Conservation (phyloP, 208 protist species). For the Porcisia hertigi region DNA sequence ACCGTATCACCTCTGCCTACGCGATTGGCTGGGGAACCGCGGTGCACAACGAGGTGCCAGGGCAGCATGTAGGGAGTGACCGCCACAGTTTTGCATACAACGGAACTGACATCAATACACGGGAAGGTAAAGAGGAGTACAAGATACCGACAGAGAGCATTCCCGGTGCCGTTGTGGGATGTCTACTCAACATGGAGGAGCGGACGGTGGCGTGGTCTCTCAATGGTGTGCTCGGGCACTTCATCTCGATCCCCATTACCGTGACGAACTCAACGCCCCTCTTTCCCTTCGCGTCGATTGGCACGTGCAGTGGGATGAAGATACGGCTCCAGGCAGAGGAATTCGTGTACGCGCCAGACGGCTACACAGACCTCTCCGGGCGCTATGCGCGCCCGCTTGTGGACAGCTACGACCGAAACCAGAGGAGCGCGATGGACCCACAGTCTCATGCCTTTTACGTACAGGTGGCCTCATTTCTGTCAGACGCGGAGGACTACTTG, state of each 20-base stretch:
- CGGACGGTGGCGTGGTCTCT: conserved; percentile 83
- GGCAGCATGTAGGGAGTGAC: conserved; percentile 89
- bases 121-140: conserved; percentile 83
- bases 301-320: conserved; percentile 76
- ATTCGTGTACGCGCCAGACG: conserved; percentile 85
- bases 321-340: conserved; percentile 64
- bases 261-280: conserved; percentile 43
- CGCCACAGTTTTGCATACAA: conserved; percentile 86
- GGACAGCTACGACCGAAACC: conserved; percentile 33
- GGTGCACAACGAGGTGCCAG: conserved; percentile 77
- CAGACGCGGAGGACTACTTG: conserved; percentile 63
- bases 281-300: conserved; percentile 85
- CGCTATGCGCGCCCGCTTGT: conserved; percentile 64
- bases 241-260: conserved; percentile 70
- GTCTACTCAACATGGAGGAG: conserved; percentile 81
- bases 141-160: conserved; percentile 54
- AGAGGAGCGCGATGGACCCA: conserved; percentile 52
- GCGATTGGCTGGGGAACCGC: conserved; percentile 88
- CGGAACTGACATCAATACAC: conserved; percentile 66
- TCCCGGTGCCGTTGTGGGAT: conserved; percentile 72
- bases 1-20: conserved; percentile 68
- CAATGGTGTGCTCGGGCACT: conserved; percentile 74
- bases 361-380: conserved; percentile 80
- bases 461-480: conserved; percentile 83
- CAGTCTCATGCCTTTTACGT: conserved; percentile 74